Conservation (phyloP, 2,329 filamentous ascomycete species). For the Sphaceloma murrayae region DNA sequence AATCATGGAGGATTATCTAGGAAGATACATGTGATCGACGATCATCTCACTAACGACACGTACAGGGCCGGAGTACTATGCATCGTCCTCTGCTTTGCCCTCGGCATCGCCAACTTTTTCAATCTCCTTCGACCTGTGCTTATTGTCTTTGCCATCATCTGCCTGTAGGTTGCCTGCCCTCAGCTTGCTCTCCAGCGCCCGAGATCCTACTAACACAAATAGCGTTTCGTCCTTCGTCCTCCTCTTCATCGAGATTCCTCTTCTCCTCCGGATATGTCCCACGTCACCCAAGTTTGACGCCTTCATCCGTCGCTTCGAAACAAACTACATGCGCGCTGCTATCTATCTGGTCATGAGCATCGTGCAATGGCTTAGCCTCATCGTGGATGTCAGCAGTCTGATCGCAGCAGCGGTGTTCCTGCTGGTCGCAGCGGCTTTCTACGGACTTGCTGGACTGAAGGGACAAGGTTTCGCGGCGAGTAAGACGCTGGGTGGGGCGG, state of each 20-base stretch:
- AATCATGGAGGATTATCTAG: too few species aligned
- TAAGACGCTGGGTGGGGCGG: slow-evolving; percentile 90
- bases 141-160: slow-evolving; percentile 51
- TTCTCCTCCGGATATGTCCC: slow-evolving; percentile 94
- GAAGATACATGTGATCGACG: too few species aligned
- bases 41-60: too few species aligned
- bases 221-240: slow-evolving; percentile 42
- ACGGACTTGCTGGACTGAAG: slow-evolving; percentile 67
- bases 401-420: slow-evolving; percentile 81
- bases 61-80: slow-evolving; percentile 48
- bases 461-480: slow-evolving; percentile 81
- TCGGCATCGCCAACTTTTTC: slow-evolving; percentile 61
- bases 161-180: slow-evolving; percentile 42
- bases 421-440: slow-evolving; percentile 67
- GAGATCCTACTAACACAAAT: slow-evolving; percentile 12
- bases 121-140: slow-evolving; percentile 42
- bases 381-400: slow-evolving; percentile 56
- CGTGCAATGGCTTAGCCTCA: slow-evolving; percentile 75
- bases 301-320: slow-evolving; percentile 84
- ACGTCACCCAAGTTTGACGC: slow-evolving; percentile 82
- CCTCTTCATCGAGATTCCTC: slow-evolving; percentile 62
- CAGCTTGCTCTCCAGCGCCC: slow-evolving; percentile 16
- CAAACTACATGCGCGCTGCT: slow-evolving; percentile 90
- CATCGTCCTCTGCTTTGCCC: slow-evolving; percentile 56
- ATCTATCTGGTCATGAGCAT: slow-evolving; percentile 75